Evolutionary conservation across 805 yeast genomes (phyloP).

Genomic region (Maudiozyma turicensis): DNA sequence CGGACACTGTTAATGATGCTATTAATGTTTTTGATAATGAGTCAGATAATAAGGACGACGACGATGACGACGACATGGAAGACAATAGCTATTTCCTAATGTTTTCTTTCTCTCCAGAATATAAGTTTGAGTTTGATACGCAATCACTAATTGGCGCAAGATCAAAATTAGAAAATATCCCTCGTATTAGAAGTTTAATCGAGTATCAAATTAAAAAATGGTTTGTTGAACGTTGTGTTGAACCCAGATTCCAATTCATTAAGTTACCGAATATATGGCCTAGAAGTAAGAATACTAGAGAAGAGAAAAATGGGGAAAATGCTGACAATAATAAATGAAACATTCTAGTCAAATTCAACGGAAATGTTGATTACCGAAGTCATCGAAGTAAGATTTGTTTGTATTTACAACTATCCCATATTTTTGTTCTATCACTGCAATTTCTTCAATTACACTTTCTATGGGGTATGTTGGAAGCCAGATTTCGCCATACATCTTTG

Average conservation of each 20-base stretch:
- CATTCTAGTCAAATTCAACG: background rate
- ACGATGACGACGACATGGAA: constrained; percentile 8
- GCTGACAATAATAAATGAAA: background rate
- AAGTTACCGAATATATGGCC: constrained; percentile 87
- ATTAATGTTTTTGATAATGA: too few species aligned
- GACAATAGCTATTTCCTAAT: constrained; percentile 59
- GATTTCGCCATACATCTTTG: constrained; percentile 12
- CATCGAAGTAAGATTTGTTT: constrained; percentile 8
- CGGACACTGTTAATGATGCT: background rate
- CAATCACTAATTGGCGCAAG: constrained; percentile 86
- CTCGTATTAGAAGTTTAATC: constrained; percentile 76
- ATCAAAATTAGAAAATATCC: constrained; percentile 85
- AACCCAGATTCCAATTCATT: constrained; percentile 84
- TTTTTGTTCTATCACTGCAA: constrained; percentile 6
- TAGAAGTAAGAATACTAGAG: constrained; percentile 45
- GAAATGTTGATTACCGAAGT: constrained; percentile 9
- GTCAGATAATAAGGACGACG: background rate
- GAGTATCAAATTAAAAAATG: constrained; percentile 76
- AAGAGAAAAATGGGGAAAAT: constrained; percentile 17
- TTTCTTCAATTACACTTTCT: constrained; percentile 27
- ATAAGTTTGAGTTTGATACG: constrained; percentile 79
- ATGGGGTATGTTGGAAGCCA: constrained; percentile 37
- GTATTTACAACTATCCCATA: constrained; percentile 10
- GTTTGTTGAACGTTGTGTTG: constrained; percentile 89
- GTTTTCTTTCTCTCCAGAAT: constrained; percentile 88